Percentiles rank a stretch among this genome's conserved stretches.
Evolutionary conservation across 2,329 filamentous ascomycete species (phyloP).

Genomic region (Didymellaceae sp.): DNA sequence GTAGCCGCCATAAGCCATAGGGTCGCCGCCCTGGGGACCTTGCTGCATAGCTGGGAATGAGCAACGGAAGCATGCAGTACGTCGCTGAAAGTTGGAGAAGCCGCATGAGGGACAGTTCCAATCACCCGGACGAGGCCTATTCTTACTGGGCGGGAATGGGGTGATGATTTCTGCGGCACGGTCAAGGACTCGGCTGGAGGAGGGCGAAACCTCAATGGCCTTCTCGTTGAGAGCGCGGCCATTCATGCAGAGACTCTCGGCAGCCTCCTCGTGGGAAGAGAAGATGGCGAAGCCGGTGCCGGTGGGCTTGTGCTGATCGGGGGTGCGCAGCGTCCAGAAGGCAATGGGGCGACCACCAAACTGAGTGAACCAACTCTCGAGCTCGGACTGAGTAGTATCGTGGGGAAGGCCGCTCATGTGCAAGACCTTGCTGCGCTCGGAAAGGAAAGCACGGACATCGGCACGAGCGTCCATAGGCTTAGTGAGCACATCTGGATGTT

Average conservation of each 20-base stretch:
- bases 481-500: conserved; percentile 93
- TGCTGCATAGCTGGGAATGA: conserved; percentile 95
- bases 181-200: conserved; percentile 94
- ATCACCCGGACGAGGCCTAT: conserved; percentile 93
- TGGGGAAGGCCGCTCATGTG: conserved; percentile 98
- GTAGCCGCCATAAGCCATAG: conserved; percentile 65
- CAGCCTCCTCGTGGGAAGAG: conserved; percentile 80
- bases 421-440: conserved; percentile 95
- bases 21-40: conserved; percentile 68
- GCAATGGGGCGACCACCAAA: conserved; percentile 97
- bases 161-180: conserved; percentile 94
- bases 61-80: conserved; percentile 98
- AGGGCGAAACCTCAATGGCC: conserved; percentile 97
- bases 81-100: conserved; percentile 98
- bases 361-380: conserved; percentile 99
- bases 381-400: conserved; percentile 96
- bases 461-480: conserved; percentile 96
- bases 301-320: conserved; percentile 99
- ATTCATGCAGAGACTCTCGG: conserved; percentile 98
- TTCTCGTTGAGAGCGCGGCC: conserved; percentile 97
- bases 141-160: conserved; percentile 98
- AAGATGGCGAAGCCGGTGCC: conserved; percentile 98
- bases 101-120: conserved; percentile 99
- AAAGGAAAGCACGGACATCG: conserved; percentile 93
- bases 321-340: conserved; percentile 97